A percentile compares a stretch with the other conserved stretches of the same genome.
phyloP scores from a whole-genome alignment of 768 basidiomycete genomes.

The Leccinum sublutescens region DNA sequence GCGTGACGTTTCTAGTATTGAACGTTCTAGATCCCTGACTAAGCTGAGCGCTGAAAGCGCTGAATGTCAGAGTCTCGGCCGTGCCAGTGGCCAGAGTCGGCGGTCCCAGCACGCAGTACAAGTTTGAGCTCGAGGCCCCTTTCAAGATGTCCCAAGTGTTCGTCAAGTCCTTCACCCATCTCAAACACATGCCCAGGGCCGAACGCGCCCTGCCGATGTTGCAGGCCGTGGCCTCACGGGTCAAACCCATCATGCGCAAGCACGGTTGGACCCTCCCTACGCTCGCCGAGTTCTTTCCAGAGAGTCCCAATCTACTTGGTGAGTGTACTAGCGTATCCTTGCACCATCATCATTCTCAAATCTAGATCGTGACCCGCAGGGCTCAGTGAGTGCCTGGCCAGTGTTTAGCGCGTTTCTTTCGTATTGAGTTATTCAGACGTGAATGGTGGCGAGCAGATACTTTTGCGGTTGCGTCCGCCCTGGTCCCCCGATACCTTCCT shows the following conservation, averaged over 20 bases:
- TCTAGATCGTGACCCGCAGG: conserved; percentile 22
- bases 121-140: background rate
- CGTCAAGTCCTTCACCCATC: conserved; percentile 66
- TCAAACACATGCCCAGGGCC: conserved; percentile 64
- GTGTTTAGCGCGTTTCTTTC: background rate
- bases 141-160: conserved; percentile 52
- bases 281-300: conserved; percentile 88
- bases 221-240: conserved; percentile 68
- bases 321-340: conserved; percentile 20
- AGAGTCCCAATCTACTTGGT: conserved; percentile 71
- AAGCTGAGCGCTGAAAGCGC: conserved; percentile 1
- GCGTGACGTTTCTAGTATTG: too few species aligned
- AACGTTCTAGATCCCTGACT: conserved; percentile 7
- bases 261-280: conserved; percentile 76
- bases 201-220: conserved; percentile 68
- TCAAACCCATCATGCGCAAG: conserved; percentile 93
- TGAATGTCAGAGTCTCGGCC: too few species aligned
- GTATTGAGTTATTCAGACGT: conserved; percentile 48
- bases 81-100: background rate
- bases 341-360: conserved; percentile 7
- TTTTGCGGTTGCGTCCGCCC: conserved; percentile 75
- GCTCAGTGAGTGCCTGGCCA: conserved; percentile 34
- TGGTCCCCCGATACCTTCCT: conserved; percentile 67
- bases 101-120: background rate
- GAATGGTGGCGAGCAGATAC: conserved; percentile 79